Evolutionary conservation across 192 early-diverging fungal genomes (phyloP).

Genomic region (Coemansia sp.): DNA sequence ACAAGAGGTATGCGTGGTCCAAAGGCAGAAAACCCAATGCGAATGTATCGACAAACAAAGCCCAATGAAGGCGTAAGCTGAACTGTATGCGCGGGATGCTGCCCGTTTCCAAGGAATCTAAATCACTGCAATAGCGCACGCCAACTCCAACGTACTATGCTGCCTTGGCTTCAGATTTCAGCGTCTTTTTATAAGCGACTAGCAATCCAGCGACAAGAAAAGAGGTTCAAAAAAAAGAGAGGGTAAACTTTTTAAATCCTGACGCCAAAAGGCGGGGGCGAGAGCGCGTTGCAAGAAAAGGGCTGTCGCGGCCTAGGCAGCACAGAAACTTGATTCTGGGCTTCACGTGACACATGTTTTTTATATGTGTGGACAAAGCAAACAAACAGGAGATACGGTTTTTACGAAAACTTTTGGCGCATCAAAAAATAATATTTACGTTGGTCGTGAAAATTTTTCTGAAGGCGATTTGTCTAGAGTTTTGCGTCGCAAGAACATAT

Average conservation of each 20-base stretch:
- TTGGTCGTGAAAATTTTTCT: too few species aligned
- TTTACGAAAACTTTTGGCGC: too few species aligned
- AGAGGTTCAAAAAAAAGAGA: constrained; percentile 4
- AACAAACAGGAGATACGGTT: background rate
- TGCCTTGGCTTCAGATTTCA: background rate
- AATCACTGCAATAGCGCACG: background rate
- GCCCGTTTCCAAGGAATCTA: background rate
- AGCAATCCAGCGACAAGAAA: background rate
- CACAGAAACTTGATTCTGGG: background rate
- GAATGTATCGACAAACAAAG: background rate
- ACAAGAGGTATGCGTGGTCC: background rate
- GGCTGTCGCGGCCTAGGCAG: background rate
- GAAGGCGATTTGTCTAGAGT: too few species aligned
- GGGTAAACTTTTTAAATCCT: background rate
- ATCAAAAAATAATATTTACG: too few species aligned
- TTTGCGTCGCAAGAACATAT: too few species aligned
- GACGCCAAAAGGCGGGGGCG: background rate
- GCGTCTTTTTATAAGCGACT: background rate
- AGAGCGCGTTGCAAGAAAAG: background rate
- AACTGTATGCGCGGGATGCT: background rate
- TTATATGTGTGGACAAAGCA: background rate
- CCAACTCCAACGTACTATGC: background rate
- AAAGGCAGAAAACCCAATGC: background rate
- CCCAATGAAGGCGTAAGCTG: background rate
- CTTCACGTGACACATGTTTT: background rate